A percentile compares a stretch with the other conserved stretches of the same genome.
Evolutionary conservation across 106 monocot genomes (phyloP).

Genomic region (Iris macrosiphon): DNA sequence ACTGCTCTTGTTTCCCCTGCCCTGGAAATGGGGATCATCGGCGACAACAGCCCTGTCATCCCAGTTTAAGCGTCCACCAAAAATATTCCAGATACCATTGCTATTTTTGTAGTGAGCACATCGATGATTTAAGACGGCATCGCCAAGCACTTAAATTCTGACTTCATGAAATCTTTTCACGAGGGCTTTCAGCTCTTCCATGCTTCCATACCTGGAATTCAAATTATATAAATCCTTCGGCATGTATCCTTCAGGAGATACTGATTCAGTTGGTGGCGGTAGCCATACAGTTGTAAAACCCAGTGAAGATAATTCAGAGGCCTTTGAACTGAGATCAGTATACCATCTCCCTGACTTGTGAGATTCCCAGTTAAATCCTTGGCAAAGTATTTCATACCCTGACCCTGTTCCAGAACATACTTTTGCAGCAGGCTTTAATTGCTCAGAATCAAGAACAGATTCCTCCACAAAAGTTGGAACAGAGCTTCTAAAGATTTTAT

Average conservation of each 20-base stretch:
- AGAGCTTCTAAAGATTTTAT: conserved; percentile 78
- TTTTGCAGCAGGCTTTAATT: conserved; percentile 21
- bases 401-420: conserved; percentile 75
- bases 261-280: conserved; percentile 96
- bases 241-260: conserved; percentile 99
- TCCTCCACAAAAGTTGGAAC: conserved; percentile 39
- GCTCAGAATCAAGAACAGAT: conserved; percentile 22
- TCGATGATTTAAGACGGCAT: conserved; percentile 94
- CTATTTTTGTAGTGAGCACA: conserved; percentile 76
- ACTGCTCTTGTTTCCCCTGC: conserved; percentile 89
- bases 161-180: conserved; percentile 71
- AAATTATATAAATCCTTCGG: conserved; percentile 98
- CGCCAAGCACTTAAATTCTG: conserved; percentile 84
- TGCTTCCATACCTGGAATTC: conserved; percentile 91
- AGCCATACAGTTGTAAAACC: conserved; percentile 87
- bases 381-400: conserved; percentile 88
- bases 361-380: conserved; percentile 99
- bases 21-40: conserved; percentile 99
- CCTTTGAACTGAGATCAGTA: conserved; percentile 52
- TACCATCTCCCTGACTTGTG: conserved; percentile 95
- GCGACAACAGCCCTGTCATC: conserved; percentile 90
- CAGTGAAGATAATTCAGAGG: conserved; percentile 50
- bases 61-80: conserved; percentile 90
- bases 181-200: conserved; percentile 75
- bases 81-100: conserved; percentile 94